Evolutionary conservation across 2,329 filamentous ascomycete genomes (phyloP).

Genomic region (Sclerotinia minor): DNA sequence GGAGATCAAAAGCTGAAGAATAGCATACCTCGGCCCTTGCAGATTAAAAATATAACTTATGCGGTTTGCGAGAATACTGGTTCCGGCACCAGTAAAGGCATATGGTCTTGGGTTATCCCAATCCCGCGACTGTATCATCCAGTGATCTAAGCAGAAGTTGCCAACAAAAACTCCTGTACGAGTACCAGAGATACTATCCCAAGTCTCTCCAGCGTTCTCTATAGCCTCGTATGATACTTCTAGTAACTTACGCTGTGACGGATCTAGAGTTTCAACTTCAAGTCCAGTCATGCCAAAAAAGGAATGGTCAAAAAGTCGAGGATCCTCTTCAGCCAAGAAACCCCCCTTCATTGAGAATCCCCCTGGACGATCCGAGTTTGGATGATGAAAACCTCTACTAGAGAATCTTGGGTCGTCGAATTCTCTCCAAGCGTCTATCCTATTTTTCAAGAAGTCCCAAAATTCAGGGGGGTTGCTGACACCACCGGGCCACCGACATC

Average conservation of each 20-base stretch:
- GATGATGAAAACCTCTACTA: constrained; percentile 27
- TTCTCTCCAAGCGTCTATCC: constrained; percentile 28
- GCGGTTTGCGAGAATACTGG: constrained; percentile 34
- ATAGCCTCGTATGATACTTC: constrained; percentile 16
- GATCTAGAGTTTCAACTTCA: constrained; percentile 9
- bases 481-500: not conserved
- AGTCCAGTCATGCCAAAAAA: too few relatives aligned
- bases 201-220: not conserved
- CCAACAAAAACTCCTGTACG: constrained; percentile 30
- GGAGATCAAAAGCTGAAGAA: too few relatives aligned
- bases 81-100: constrained; percentile 21
- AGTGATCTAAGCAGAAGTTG: constrained; percentile 22
- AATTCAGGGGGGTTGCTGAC: constrained; percentile 24
- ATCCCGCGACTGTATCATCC: constrained; percentile 26
- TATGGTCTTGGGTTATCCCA: constrained; percentile 37
- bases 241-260: constrained; percentile 10
- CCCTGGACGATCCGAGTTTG: constrained; percentile 25
- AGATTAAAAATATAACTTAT: constrained; percentile 16
- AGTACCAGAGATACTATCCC: constrained; percentile 26
- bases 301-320: constrained; percentile 29
- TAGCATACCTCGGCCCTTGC: constrained; percentile 36
- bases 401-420: constrained; percentile 29
- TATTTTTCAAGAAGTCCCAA: constrained; percentile 30
- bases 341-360: constrained; percentile 27
- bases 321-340: constrained; percentile 36